These are phyloP conservation scores for Aspergillus sclerotiicarbonarius DNA, from an alignment of 495 filamentous ascomycete genomes.

Conservation along the genomic window DNA sequence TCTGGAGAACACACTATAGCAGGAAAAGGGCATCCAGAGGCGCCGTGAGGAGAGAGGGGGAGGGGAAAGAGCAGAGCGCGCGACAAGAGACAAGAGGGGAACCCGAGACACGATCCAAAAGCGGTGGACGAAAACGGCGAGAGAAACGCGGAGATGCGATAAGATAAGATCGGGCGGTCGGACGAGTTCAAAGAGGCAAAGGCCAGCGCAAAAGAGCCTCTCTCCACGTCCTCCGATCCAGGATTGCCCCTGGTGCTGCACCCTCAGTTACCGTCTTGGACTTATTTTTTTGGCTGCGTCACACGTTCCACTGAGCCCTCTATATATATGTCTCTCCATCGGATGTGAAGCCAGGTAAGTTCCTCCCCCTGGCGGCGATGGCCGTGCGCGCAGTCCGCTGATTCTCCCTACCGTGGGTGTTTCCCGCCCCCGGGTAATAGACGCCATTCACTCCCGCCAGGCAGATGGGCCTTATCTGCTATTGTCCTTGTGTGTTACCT, in stretches of 20 bases:
- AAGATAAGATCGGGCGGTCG: slow-evolving; percentile 37
- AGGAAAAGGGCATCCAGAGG: background rate
- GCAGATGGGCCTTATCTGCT: slow-evolving; percentile 7
- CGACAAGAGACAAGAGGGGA: slow-evolving; percentile 4
- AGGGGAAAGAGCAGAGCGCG: slow-evolving; percentile 3
- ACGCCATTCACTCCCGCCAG: slow-evolving; percentile 11
- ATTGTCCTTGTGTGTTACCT: slow-evolving; percentile 9
- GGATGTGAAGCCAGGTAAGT: slow-evolving; percentile 22
- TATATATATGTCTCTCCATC: slow-evolving; percentile 17
- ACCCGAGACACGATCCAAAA: background rate
- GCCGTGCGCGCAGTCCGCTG: slow-evolving; percentile 16
- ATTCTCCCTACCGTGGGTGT: slow-evolving; percentile 18
- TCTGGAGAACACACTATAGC: background rate
- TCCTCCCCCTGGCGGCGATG: slow-evolving; percentile 11
- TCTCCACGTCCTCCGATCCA: slow-evolving; percentile 16
- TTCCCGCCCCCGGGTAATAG: slow-evolving; percentile 13
- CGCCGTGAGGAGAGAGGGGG: background rate
- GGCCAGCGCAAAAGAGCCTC: slow-evolving; percentile 19
- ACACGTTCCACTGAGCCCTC: background rate
- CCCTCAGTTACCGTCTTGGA: slow-evolving; percentile 1
- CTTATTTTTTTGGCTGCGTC: background rate
- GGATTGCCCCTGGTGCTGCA: slow-evolving; percentile 8
- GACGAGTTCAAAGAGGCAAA: slow-evolving; percentile 17
- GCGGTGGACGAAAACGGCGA: slow-evolving; percentile 8
- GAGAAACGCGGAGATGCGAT: slow-evolving; percentile 43